phyloP scores from a whole-genome alignment of 2,329 filamentous ascomycete species.

The Diatrype stigma region DNA sequence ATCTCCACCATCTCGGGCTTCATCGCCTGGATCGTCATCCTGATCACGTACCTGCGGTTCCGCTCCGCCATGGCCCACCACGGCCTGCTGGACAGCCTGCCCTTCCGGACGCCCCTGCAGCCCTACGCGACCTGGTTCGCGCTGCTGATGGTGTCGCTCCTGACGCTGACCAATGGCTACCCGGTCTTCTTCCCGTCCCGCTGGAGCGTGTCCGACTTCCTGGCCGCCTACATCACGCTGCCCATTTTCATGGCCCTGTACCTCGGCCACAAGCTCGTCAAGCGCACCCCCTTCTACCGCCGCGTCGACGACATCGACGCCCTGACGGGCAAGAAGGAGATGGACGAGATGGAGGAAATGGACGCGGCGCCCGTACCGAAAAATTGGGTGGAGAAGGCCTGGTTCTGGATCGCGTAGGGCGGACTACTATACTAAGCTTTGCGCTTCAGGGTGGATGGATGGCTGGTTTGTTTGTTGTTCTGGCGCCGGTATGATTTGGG shows the following conservation, averaged over 20 bases:
- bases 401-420: constrained; percentile 54
- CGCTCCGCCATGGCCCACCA: constrained; percentile 51
- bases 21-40: constrained; percentile 57
- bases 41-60: constrained; percentile 58
- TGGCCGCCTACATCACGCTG: constrained; percentile 61
- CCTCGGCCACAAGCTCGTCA: constrained; percentile 53
- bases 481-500: too few species aligned
- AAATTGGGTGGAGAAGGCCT: constrained; percentile 48
- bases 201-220: constrained; percentile 60
- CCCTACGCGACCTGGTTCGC: constrained; percentile 62
- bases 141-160: constrained; percentile 53
- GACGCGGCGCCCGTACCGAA: constrained; percentile 44
- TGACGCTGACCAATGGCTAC: constrained; percentile 74
- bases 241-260: constrained; percentile 59
- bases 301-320: constrained; percentile 50
- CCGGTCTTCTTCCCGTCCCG: constrained; percentile 64
- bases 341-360: constrained; percentile 52
- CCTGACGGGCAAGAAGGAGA: constrained; percentile 56
- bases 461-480: too few species aligned
- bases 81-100: constrained; percentile 45
- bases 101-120: constrained; percentile 49
- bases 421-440: too few species aligned
- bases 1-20: constrained; percentile 61
- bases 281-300: constrained; percentile 39
- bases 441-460: too few species aligned